These are phyloP conservation scores for Lentinula boryana DNA, from an alignment of 768 basidiomycete genomes.

Conservation along the genomic window DNA sequence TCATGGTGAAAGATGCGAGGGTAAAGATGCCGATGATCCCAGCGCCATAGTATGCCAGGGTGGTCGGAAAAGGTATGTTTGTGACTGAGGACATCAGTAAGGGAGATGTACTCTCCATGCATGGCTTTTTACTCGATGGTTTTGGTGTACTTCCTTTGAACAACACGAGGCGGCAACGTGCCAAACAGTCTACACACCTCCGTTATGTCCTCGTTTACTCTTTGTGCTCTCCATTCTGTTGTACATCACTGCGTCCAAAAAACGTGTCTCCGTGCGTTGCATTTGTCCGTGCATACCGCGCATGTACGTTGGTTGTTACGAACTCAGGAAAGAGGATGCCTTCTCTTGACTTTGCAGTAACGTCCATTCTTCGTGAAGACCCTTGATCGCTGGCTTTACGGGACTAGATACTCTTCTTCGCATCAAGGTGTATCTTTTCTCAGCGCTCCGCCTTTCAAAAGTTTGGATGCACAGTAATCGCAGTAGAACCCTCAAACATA, in stretches of 20 bases:
- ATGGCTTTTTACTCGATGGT: neutral
- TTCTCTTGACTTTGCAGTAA: neutral
- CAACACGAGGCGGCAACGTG: slow-evolving; percentile 12
- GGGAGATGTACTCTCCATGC: slow-evolving; percentile 1
- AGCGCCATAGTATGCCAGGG: slow-evolving; percentile 7
- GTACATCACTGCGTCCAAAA: neutral
- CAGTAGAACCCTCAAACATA: neutral
- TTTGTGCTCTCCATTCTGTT: neutral
- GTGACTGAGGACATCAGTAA: slow-evolving; percentile 1
- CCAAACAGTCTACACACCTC: slow-evolving; percentile 14
- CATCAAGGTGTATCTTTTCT: neutral
- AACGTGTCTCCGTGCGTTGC: neutral
- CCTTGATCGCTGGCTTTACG: neutral
- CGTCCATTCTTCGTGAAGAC: neutral
- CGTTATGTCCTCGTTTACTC: neutral
- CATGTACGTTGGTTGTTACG: neutral
- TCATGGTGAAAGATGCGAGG: slow-evolving; percentile 6
- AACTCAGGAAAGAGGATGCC: neutral
- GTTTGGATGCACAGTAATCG: neutral
- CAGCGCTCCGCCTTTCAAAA: neutral
- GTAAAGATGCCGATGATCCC: slow-evolving; percentile 8
- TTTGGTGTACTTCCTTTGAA: slow-evolving; percentile 3
- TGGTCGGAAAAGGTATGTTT: neutral
- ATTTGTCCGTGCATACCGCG: neutral
- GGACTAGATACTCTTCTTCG: neutral